Evolutionary conservation across 2,329 filamentous ascomycete genomes (phyloP).

Genomic region (Huntiella omanensis): DNA sequence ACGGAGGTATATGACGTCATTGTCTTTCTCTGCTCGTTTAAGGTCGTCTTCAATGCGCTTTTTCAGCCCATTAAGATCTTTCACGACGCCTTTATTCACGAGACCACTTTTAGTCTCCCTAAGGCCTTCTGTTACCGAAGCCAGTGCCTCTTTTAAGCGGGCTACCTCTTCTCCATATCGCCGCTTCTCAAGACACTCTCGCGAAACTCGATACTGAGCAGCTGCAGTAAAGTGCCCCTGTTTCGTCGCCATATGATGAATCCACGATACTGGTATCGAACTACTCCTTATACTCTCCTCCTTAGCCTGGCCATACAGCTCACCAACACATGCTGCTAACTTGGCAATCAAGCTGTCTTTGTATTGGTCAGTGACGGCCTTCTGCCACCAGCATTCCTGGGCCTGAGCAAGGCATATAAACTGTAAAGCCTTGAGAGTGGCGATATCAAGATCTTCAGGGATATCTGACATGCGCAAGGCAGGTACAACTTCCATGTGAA

Average conservation of each 20-base stretch:
- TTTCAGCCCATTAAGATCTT: constrained; percentile 70
- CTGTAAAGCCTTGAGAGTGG: constrained; percentile 67
- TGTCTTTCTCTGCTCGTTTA: constrained; percentile 86
- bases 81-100: constrained; percentile 62
- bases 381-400: constrained; percentile 97
- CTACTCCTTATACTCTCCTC: constrained; percentile 80
- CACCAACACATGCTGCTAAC: constrained; percentile 72
- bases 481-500: constrained; percentile 58
- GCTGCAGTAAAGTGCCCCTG: constrained; percentile 94
- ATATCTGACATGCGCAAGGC: constrained; percentile 65
- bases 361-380: constrained; percentile 81
- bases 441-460: constrained; percentile 87
- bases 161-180: constrained; percentile 94
- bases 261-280: constrained; percentile 83
- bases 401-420: constrained; percentile 78
- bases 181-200: constrained; percentile 79
- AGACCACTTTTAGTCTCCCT: constrained; percentile 58
- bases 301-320: constrained; percentile 69
- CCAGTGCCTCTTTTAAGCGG: constrained; percentile 60
- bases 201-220: constrained; percentile 78
- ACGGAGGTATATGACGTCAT: constrained; percentile 85
- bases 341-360: constrained; percentile 88
- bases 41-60: constrained; percentile 68
- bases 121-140: constrained; percentile 68
- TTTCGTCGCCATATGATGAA: constrained; percentile 92